Percentiles rank a stretch among this genome's conserved stretches.
phyloP scores from a whole-genome alignment of 129 eudicot genomes.

The Oenanthe sinensis region DNA sequence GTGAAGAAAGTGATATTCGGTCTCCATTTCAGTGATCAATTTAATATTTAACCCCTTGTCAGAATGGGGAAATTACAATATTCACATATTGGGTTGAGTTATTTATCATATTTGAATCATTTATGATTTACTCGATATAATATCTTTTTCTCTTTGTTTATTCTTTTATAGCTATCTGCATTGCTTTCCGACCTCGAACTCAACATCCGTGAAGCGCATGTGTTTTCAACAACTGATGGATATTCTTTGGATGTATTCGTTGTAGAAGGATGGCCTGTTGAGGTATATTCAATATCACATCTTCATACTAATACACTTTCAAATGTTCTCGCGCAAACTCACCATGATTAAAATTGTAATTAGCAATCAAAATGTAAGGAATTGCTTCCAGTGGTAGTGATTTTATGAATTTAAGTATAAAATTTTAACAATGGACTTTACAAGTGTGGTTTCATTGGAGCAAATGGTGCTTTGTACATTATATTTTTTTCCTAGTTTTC shows the following conservation, averaged over 20 bases:
- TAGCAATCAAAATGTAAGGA: not conserved
- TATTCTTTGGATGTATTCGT: slow-evolving; percentile 90
- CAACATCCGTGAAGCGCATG: slow-evolving; percentile 96
- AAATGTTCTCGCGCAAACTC: not conserved
- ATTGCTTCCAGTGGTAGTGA: not conserved
- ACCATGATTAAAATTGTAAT: not conserved
- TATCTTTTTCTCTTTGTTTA: not conserved
- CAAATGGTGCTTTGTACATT: not conserved
- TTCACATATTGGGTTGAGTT: not conserved
- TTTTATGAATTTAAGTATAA: not conserved
- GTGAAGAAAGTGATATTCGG: too few relatives aligned
- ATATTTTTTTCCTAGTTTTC: not conserved
- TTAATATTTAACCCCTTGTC: not conserved
- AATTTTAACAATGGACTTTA: not conserved
- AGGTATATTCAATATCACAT: slow-evolving; percentile 36
- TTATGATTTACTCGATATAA: not conserved
- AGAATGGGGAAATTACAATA: not conserved
- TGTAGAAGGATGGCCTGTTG: slow-evolving; percentile 86
- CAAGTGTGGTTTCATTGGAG: not conserved
- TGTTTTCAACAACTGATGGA: slow-evolving; percentile 86
- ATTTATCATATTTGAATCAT: not conserved
- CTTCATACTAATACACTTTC: not conserved
- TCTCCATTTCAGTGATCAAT: too few relatives aligned
- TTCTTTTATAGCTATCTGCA: slow-evolving; percentile 61
- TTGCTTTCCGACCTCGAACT: slow-evolving; percentile 91